A percentile compares a stretch with the other conserved stretches of the same genome.
These are phyloP conservation scores for Colletotrichum tanaceti DNA, from an alignment of 2,329 filamentous ascomycete species.

Conservation along the genomic window DNA sequence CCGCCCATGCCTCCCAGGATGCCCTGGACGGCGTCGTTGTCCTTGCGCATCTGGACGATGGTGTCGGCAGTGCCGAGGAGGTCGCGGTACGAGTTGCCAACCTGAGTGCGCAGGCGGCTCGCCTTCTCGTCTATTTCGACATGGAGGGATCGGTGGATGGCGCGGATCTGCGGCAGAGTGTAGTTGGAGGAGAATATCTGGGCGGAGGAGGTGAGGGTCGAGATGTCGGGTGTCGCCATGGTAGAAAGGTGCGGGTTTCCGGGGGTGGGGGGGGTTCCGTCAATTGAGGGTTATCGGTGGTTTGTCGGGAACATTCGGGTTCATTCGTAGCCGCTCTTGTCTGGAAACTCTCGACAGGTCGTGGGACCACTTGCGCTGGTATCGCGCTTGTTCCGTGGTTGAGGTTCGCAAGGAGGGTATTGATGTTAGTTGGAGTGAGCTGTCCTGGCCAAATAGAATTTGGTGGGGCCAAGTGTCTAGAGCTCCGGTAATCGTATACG, in stretches of 20 bases:
- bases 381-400: slow-evolving; percentile 18
- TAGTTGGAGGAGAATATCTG: slow-evolving; percentile 67
- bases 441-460: slow-evolving; percentile 34
- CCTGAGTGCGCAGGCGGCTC: slow-evolving; percentile 70
- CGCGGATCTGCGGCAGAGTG: slow-evolving; percentile 72
- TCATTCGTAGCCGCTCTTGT: neutral
- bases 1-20: slow-evolving; percentile 78
- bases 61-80: slow-evolving; percentile 91
- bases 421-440: slow-evolving; percentile 6
- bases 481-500: slow-evolving; percentile 22
- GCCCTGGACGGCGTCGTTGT: slow-evolving; percentile 80
- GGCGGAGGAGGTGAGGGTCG: slow-evolving; percentile 60
- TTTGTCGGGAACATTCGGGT: neutral
- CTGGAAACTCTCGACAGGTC: neutral
- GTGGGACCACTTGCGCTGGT: slow-evolving; percentile 11
- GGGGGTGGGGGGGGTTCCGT: neutral
- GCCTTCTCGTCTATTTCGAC: slow-evolving; percentile 71
- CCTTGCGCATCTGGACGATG: slow-evolving; percentile 88
- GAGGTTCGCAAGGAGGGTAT: neutral
- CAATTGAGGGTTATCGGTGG: slow-evolving; percentile 2
- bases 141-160: slow-evolving; percentile 71
- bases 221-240: slow-evolving; percentile 56
- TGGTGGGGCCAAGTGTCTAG: slow-evolving; percentile 30
- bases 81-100: slow-evolving; percentile 81
- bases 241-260: slow-evolving; percentile 4